Conservation (phyloP, 2,329 filamentous ascomycete genomes). For the Fusarium sarcochroum region DNA sequence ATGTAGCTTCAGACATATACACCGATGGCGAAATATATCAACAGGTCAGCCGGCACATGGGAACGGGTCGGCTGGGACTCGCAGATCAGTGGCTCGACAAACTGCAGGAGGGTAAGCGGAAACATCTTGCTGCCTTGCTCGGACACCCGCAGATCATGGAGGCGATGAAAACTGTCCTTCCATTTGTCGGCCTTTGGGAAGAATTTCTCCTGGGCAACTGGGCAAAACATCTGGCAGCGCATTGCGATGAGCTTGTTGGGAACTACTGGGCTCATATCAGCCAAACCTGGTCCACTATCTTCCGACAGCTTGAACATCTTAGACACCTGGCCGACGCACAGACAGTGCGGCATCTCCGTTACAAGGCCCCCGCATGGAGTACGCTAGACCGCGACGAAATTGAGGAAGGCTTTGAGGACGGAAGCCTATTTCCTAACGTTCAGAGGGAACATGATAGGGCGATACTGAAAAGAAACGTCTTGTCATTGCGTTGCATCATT, state of each 20-base stretch:
- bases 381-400: slow-evolving; percentile 4
- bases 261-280: slow-evolving; percentile 1
- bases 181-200: slow-evolving; percentile 7
- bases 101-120: slow-evolving; percentile 5
- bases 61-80: too few relatives aligned
- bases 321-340: not conserved
- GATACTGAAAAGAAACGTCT: slow-evolving; percentile 3
- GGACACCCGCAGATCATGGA: too few relatives aligned
- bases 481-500: slow-evolving; percentile 3
- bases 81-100: slow-evolving; percentile 8
- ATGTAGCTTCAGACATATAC: slow-evolving; percentile 7
- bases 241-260: slow-evolving; percentile 1
- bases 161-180: slow-evolving; percentile 3
- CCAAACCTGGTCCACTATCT: not conserved
- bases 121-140: too few relatives aligned
- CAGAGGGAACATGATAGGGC: not conserved
- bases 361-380: slow-evolving; percentile 4
- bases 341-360: not conserved
- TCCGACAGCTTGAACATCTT: not conserved
- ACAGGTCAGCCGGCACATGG: too few relatives aligned
- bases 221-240: slow-evolving; percentile 18
- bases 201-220: slow-evolving; percentile 15
- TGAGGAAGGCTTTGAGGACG: not conserved
- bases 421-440: slow-evolving; percentile 12
- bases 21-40: slow-evolving; percentile 16